Percentiles rank a stretch among this genome's conserved stretches.
phyloP scores from a whole-genome alignment of 2,329 filamentous ascomycete genomes.

The Aspergillus intermedius region DNA sequence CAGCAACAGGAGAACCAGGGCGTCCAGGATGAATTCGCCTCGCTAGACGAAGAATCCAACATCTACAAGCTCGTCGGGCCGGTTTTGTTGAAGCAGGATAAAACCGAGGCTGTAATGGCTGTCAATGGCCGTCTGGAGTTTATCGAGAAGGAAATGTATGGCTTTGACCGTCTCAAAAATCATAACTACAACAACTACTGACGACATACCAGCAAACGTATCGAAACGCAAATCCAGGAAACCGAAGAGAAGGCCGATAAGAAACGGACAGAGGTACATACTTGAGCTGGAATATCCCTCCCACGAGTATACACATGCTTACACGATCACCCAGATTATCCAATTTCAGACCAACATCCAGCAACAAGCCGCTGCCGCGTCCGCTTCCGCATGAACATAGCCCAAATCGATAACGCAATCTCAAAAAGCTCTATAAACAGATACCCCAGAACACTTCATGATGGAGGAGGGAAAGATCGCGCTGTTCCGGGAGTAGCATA shows the following conservation, averaged over 20 bases:
- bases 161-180: neutral
- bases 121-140: conserved; percentile 88
- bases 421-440: too few species aligned
- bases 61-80: conserved; percentile 97
- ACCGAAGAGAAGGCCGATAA: conserved; percentile 59
- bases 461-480: neutral
- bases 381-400: conserved; percentile 27
- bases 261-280: conserved; percentile 57
- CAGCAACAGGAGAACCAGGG: conserved; percentile 89
- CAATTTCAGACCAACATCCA: conserved; percentile 35
- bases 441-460: neutral
- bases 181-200: conserved; percentile 3
- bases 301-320: conserved; percentile 5
- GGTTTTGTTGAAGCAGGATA: conserved; percentile 90
- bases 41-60: conserved; percentile 70
- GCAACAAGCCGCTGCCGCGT: conserved; percentile 25
- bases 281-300: neutral
- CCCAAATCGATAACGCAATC: neutral
- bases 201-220: conserved; percentile 48
- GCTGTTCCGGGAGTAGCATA: too few species aligned
- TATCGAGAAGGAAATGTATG: conserved; percentile 88
- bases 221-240: conserved; percentile 60
- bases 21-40: conserved; percentile 84
- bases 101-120: conserved; percentile 78
- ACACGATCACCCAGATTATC: conserved; percentile 26